Conservation (phyloP, 257 asterid species). For the Asclepias syriaca region DNA sequence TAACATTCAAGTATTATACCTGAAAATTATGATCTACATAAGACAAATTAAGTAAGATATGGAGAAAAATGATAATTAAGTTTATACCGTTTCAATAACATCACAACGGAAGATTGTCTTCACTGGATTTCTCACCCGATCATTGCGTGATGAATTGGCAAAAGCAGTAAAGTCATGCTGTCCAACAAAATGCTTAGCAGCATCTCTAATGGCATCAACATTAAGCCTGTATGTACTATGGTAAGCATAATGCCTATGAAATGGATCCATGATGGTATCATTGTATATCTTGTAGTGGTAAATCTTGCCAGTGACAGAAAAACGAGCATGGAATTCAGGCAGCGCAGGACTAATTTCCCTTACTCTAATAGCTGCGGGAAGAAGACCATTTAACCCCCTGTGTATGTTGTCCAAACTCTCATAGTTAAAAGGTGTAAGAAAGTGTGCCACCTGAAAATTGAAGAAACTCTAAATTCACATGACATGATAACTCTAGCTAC, state of each 20-base stretch:
- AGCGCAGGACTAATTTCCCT: slow-evolving; percentile 67
- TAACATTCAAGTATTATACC: too few relatives aligned
- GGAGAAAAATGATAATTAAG: too few relatives aligned
- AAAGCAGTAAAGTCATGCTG: slow-evolving; percentile 82
- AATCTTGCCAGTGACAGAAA: slow-evolving; percentile 75
- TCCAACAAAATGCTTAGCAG: slow-evolving; percentile 71
- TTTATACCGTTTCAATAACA: slow-evolving; percentile 61
- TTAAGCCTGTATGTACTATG: slow-evolving; percentile 67
- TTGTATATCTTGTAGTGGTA: slow-evolving; percentile 68
- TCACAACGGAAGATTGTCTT: slow-evolving; percentile 65
- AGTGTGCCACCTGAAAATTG: slow-evolving; percentile 72
- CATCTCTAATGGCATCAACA: slow-evolving; percentile 61
- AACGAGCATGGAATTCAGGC: slow-evolving; percentile 90
- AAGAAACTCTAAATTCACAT: slow-evolving; percentile 17
- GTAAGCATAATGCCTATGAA: slow-evolving; percentile 64
- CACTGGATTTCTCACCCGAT: slow-evolving; percentile 62
- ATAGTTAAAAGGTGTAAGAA: slow-evolving; percentile 67
- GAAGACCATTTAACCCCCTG: slow-evolving; percentile 71
- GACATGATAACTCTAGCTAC: slow-evolving; percentile 6
- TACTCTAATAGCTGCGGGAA: slow-evolving; percentile 71
- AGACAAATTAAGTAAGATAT: too few relatives aligned
- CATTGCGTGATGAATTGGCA: slow-evolving; percentile 66
- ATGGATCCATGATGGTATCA: slow-evolving; percentile 75
- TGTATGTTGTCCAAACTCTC: slow-evolving; percentile 61
- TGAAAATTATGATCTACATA: too few relatives aligned